Evolutionary conservation across 1,284 basidiomycete genomes (phyloP), one percentile per base, ranked within the genome.

Genomic region (Malassezia obtusa): DNA sequence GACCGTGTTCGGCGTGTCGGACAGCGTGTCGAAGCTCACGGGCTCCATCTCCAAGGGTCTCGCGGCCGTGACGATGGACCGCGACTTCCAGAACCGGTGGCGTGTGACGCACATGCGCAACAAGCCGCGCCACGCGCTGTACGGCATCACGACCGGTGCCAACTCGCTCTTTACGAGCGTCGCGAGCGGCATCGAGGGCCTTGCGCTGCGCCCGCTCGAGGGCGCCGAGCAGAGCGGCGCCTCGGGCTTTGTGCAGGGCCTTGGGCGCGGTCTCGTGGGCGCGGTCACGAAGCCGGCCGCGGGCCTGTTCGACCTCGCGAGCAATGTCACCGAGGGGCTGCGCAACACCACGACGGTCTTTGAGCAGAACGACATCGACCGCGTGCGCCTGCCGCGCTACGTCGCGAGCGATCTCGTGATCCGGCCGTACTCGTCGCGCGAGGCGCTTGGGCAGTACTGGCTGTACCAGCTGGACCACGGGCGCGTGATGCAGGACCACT

Each of bases 321-420:
- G 90, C 26, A 96, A 92, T 67, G 84, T 96, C 24, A 85, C 87
- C n/a, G 92, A 95, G 80, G 91, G 90, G 80, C 67, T 60, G 62
- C 83, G 94, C 36, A 99, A 99, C 71, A 98, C 94, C 0, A 98
- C 94, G 0, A 96, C 89, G 3, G 92, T 96, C 1, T 98, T 98
- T 63, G 94, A 98, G 71, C 87, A 84, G 61, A 86, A 87, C 41
- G 85, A 86, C 47, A 82, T 91, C 51, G 92, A 96, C 67, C 84
- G 91, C 17, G 82, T 87, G 22, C 81, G 94, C 64, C 76, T 89
- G 80, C 92, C 94, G 25, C 82, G 94, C 48, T 86, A 86, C 64
- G 82, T 90, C 39, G 84, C 90, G 2, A 41, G 36, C 33, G 71
- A 73, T 37, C 61, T 63, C 41, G 65, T 72, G 26, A 62, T 73